Conservation (phyloP, 805 yeast genomes). For the Schwanniomyces polymorphus region DNA sequence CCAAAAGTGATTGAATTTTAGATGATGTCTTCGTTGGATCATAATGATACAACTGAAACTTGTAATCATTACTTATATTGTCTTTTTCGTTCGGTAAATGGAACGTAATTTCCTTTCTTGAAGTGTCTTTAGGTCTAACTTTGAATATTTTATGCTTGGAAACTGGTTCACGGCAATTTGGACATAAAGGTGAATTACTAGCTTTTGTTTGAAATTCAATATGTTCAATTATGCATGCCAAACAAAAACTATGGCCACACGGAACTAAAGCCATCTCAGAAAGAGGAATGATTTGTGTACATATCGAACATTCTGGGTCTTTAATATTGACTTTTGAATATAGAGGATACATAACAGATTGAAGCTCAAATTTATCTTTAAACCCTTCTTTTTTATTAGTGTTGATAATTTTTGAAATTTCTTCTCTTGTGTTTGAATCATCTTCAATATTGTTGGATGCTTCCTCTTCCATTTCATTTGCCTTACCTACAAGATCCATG, state of each 20-base stretch:
- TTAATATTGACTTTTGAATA: conserved; percentile 31
- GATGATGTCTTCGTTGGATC: conserved; percentile 62
- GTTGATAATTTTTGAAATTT: conserved; percentile 5
- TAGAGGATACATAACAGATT: conserved; percentile 25
- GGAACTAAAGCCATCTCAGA: conserved; percentile 61
- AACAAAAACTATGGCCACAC: conserved; percentile 82
- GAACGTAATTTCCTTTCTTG: conserved; percentile 22
- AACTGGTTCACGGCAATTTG: conserved; percentile 67
- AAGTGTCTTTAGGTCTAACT: conserved; percentile 20
- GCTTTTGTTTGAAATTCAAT: conserved; percentile 63
- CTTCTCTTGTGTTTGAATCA: conserved; percentile 8
- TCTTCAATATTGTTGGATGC: conserved; percentile 25
- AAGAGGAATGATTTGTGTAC: conserved; percentile 65
- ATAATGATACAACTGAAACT: conserved; percentile 39
- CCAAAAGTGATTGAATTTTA: conserved; percentile 67
- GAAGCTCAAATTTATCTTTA: conserved; percentile 19
- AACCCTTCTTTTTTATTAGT: conserved; percentile 13
- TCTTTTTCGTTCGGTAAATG: conserved; percentile 24
- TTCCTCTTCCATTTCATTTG: conserved; percentile 51
- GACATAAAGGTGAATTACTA: conserved; percentile 58
- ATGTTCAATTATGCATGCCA: conserved; percentile 71
- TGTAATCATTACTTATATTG: conserved; percentile 18
- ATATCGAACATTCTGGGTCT: conserved; percentile 78
- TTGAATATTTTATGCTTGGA: conserved; percentile 50
- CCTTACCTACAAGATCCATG: conserved; percentile 57